Evolutionary conservation across 1,139 yeast genomes (phyloP), one percentile per base, ranked within the genome.

Genomic region (Kodamaea arcana): DNA sequence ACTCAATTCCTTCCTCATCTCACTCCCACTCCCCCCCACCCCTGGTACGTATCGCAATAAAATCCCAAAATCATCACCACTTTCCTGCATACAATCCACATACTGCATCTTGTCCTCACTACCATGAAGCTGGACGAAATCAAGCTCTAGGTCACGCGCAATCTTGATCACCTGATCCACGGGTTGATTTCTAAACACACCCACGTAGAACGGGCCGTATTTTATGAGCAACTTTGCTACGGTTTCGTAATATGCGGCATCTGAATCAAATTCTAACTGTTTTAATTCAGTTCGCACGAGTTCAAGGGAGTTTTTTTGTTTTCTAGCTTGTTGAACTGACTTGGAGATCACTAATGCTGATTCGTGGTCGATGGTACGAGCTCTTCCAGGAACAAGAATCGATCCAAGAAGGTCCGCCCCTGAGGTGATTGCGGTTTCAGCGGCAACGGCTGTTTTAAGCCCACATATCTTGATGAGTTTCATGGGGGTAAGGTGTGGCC

Each of bases 101-200:
- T 72, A 86, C 31, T 67, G 78, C 11, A 60, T 45, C 42, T 82
- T 65, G 28, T 83, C 73, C 56, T 92, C 97, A 29, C 76, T 71
- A 1, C 98, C 98, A 57, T 92, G 98, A 9, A 92, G 61, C 54
- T 92, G 98, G 1, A 92, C 83, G 24, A 87, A 66, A 58, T 90
- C 97, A 11, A 88, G 55, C 0, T 65, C 62, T 17, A 81, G 58
- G 8, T 69, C 70, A 1, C 61, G 51, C 5, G 78, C 78, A 1
- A 71, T 51, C 8, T 49, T 42, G 24, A 69, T 56, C 0, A 90
- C 83, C 14, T 82, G 83, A 2, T 75, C 80, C 2, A 82, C 50
- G 0, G 80, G 52, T 56, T 90, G 97, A 56, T 92, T 87, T 41
- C 92, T 69, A 60, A 92, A 88, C 2, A 92, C 98, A 1, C 97